Evolutionary conservation across 2,329 filamentous ascomycete genomes (phyloP), one percentile per base, ranked within the genome.

Genomic region (Cyphellophora europaea): DNA sequence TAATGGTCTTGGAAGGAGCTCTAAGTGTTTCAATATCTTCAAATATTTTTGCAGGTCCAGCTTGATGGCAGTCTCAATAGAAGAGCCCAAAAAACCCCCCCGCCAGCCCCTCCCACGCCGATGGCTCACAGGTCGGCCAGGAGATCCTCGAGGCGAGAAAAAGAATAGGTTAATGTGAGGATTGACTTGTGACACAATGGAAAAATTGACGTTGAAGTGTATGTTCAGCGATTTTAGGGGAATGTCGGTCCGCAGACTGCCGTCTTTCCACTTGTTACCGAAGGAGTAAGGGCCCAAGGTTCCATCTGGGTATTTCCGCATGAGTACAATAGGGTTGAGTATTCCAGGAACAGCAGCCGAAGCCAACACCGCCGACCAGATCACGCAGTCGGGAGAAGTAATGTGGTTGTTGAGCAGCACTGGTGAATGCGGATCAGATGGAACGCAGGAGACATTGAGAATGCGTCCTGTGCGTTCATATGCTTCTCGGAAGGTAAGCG

Each of bases 221-320:
- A 94, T 70, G 56, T 98, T 96, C 33, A 98, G 70, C 2, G 88
- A 82, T 59, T 89, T 91, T 52, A 98, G 76, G 0, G 91, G 91
- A 17, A 98, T 95, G 53, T 98, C 91, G 1, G 91, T 98, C 23
- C 91, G 75, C 36, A 98, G 64, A 48, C 82, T 91, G 35, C 91
- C 91, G 56, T 98, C 91, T 60, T 98, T 98, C 91, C 91, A 98
- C 62, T 96, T 96, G 66, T 96, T 88, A 0, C 91, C 91, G 54
- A 98, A 98, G 1, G 85, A 93, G 59, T 94, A 98, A 0, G 91
- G 91, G 1, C 77, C 76, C 3, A 98, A 67, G 2, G 69, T 77
- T 1, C 87, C 88, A 40, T 87, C 74, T 12, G 71, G 68, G 35
- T 73, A 82, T 63, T 93, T 94, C 68, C 77, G 78, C 79, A 94